Evolutionary conservation across 2,329 filamentous ascomycete species (phyloP).

Genomic region (Venturia aucupariae): DNA sequence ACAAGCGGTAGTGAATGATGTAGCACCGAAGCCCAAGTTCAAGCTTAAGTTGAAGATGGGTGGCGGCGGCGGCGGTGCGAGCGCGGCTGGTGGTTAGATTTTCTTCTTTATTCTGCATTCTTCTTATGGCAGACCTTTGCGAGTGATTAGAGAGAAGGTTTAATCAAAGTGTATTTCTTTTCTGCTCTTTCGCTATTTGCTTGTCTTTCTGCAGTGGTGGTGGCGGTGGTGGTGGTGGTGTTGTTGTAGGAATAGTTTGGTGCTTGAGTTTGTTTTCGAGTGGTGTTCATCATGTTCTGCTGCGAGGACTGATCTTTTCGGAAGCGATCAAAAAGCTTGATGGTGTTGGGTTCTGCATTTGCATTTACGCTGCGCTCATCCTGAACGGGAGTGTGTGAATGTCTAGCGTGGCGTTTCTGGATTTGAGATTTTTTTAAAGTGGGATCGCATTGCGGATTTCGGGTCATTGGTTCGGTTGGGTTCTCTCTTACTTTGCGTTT

Average conservation of each 20-base stretch:
- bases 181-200: background rate
- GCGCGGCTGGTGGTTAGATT: background rate
- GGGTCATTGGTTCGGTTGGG: background rate
- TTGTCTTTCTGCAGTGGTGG: background rate
- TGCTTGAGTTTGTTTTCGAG: background rate
- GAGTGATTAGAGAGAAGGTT: background rate
- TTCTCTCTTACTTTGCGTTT: too few species aligned
- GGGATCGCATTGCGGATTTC: background rate
- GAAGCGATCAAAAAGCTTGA: background rate
- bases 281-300: background rate
- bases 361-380: background rate
- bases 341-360: too few species aligned
- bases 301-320: background rate
- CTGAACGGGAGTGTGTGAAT: background rate
- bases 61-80: background rate
- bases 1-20: background rate
- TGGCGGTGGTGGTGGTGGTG: background rate
- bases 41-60: constrained; percentile 13
- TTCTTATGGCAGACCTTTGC: background rate
- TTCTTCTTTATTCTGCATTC: background rate
- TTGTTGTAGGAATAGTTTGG: background rate
- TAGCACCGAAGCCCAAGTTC: background rate
- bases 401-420: constrained; percentile 4
- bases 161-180: constrained; percentile 1
- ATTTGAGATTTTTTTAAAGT: background rate